Conservation (phyloP, 1,139 yeast genomes). For the Wickerhamomyces sp. region DNA sequence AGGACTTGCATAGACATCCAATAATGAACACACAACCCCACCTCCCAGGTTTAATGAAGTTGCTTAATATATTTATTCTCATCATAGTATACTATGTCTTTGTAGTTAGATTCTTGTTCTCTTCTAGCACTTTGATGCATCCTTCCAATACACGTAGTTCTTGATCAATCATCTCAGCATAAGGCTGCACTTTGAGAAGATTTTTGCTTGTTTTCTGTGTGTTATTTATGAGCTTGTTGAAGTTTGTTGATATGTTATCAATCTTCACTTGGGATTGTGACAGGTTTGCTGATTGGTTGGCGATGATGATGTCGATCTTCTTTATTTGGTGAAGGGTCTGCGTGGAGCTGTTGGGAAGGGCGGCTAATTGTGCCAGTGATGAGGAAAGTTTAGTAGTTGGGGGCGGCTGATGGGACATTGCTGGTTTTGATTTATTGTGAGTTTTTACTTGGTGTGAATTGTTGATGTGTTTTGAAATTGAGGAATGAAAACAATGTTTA, state of each 20-base stretch:
- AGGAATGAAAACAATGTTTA: neutral
- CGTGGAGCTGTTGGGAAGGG: slow-evolving; percentile 5
- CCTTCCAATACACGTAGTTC: slow-evolving; percentile 1
- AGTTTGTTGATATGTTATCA: neutral
- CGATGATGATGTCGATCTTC: slow-evolving; percentile 6
- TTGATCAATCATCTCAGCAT: slow-evolving; percentile 7
- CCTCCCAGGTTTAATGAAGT: neutral
- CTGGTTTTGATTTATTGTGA: neutral
- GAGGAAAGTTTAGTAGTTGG: neutral
- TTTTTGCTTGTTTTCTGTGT: neutral
- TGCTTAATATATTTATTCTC: no score
- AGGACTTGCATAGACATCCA: slow-evolving; percentile 25
- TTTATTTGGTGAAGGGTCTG: slow-evolving; percentile 1
- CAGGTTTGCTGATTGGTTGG: slow-evolving; percentile 2
- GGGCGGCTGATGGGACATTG: neutral
- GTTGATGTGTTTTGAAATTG: neutral
- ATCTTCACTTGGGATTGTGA: neutral
- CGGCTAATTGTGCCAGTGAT: neutral
- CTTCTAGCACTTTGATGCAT: neutral
- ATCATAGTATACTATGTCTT: no score
- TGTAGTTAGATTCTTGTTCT: neutral
- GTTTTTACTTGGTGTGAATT: neutral
- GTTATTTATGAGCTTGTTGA: neutral
- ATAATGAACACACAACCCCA: neutral
- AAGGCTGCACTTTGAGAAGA: slow-evolving; percentile 1